Base-by-base conservation (phyloP, 2,329 filamentous ascomycete genomes). In the Pseudophaeomoniella oleicola region DNA sequence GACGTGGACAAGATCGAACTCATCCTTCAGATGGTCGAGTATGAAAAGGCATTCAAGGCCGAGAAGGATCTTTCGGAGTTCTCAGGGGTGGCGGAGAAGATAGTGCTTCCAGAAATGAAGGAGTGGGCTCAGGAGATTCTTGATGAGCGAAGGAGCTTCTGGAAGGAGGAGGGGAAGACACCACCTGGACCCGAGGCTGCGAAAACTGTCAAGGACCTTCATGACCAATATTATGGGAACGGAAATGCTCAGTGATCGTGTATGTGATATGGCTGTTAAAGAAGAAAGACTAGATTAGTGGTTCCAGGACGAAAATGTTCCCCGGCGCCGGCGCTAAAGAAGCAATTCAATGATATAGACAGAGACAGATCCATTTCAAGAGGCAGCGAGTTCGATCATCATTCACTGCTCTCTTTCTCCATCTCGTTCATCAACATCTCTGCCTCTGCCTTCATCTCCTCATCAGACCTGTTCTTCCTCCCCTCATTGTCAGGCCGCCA, bases 1-100 rank as follows among this genome's bases (percentile, higher is more conserved):
- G 90, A 98, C 56, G 75, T 98, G 40, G 90, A 98, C 62, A 96
- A 96, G 75, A 77, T 98, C 57, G 90, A 98, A 63, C 65, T 98
- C 45, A 62, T 98, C 42, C 63, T 93, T 52, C 90, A 98, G 64
- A 94, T 94, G 82, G 66, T 93, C 18, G 90, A 98, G 59, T 98
- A 98, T 53, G 90, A 98, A 71, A 78, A 81, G 49, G 62, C 69
- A 10, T 67, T 74, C 35, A 60, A 76, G 38, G 73, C 74, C 17
- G 60, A 63, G 44, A 57, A 85, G 29, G 85, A 96, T 56, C 63
- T 98, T 35, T 75, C 80, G 36, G 90, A 98, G 62, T 96, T 98
- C 48, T 72, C 75, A 1, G 79, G 81, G 52, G 90, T 94, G 2
- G 73, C 81, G 5, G 69, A 64, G 33, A 75, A 72, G 48, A 79